These are phyloP conservation scores for Globisporangium acanthophoron DNA, from an alignment of 352 stramenopile genomes.

Conservation along the genomic window DNA sequence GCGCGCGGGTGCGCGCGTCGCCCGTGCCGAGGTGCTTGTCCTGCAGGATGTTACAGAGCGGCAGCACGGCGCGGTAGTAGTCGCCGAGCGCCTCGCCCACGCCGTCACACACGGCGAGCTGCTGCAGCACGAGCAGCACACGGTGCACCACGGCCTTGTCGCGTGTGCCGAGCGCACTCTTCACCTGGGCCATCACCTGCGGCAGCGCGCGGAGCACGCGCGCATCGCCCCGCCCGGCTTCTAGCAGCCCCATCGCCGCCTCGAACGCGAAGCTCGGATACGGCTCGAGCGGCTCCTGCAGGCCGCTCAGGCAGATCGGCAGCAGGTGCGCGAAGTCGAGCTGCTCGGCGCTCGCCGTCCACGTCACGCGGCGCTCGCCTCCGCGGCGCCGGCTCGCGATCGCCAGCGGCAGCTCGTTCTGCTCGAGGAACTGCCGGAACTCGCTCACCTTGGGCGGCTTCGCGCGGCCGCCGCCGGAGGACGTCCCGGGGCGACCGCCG, in stretches of 20 bases:
- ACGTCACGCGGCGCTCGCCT: slow-evolving; percentile 43
- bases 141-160: slow-evolving; percentile 62
- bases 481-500: slow-evolving; percentile 29
- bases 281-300: slow-evolving; percentile 72
- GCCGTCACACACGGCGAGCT: slow-evolving; percentile 62
- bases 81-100: slow-evolving; percentile 57
- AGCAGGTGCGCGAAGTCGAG: slow-evolving; percentile 65
- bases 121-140: slow-evolving; percentile 66
- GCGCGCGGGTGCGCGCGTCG: slow-evolving; percentile 45
- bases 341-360: slow-evolving; percentile 49
- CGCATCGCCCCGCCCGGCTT: slow-evolving; percentile 35
- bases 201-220: slow-evolving; percentile 53
- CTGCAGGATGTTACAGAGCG: slow-evolving; percentile 79
- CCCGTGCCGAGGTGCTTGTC: slow-evolving; percentile 71
- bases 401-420: slow-evolving; percentile 51
- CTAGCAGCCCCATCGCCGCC: slow-evolving; percentile 55
- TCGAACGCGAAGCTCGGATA: slow-evolving; percentile 71
- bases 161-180: slow-evolving; percentile 53
- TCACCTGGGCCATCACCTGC: slow-evolving; percentile 55
- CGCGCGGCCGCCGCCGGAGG: slow-evolving; percentile 35
- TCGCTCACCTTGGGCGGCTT: slow-evolving; percentile 56
- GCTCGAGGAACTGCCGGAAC: slow-evolving; percentile 69
- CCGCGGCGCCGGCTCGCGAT: slow-evolving; percentile 41
- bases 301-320: slow-evolving; percentile 62
- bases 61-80: slow-evolving; percentile 69